Evolutionary conservation across 1,284 basidiomycete genomes (phyloP), one percentile per base, ranked within the genome.

Genomic region (Schizopora paradoxa): DNA sequence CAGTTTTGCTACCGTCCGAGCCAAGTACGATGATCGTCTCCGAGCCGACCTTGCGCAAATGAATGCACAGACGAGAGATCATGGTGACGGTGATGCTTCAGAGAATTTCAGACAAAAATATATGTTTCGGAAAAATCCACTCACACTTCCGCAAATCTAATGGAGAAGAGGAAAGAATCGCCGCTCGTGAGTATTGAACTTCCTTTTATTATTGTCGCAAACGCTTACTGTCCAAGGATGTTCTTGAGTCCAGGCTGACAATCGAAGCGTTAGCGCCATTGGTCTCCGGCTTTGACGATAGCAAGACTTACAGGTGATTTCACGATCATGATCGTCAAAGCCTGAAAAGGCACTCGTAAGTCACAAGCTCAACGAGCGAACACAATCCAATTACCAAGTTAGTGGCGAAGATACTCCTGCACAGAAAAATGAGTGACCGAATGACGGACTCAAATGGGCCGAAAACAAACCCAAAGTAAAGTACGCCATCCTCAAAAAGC

Each of bases 51-150:
- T 43, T 37, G 10, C 42, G 41, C 19, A 54, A 41, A 21, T 50
- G 51, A 2, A 54, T 35, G 11, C 51, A 52, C 35, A 54, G 49
- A 5, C 53, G 50, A 18, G 51, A 52, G 38, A 52, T 52, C 44
- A 52, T 52, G 6, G 51, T 52, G 4, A 52, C 50, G 18, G 51
- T 41, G 2, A 49, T 31, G 3, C 41, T 46, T 34, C 22, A 16
- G 6, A 3, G 26, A 6, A 22, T 7, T 23, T 40, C 23, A 26
- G 19, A 10, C 28, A 31, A 31, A 31, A 16, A 40, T 21, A 22
- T 26, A 10, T 10, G 18, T 18, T 40, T 3, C 18, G 19, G 10
- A 6, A 40, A 23, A 23, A 7, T 6, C 23, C 6, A n/a, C 37
- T 40, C 21, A 23, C 37, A 35, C 18, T 35, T 35, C 4, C 4